Percentiles rank a stretch among this genome's conserved stretches.
Conservation (phyloP, 345 rosid genomes). For the Heritiera fomes region DNA sequence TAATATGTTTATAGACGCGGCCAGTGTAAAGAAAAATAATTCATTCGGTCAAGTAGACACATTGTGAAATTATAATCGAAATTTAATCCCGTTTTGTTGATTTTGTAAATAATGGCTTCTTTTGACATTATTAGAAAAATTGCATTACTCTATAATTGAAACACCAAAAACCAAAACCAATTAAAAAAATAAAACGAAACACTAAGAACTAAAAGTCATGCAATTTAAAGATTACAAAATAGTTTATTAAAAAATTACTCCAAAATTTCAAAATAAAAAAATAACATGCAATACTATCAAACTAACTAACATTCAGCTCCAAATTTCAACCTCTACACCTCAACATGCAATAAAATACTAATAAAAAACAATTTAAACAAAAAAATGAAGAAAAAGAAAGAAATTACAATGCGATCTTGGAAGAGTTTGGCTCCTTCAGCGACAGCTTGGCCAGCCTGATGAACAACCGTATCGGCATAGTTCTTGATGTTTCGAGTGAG, state of each 20-base stretch:
- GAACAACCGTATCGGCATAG: conserved; percentile 94
- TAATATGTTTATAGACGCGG: neutral
- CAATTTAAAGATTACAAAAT: neutral
- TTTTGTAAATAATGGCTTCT: neutral
- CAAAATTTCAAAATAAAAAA: neutral
- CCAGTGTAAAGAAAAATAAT: neutral
- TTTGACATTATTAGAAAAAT: neutral
- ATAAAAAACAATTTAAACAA: neutral
- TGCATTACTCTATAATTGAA: neutral
- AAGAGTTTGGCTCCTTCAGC: conserved; percentile 94
- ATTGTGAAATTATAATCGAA: conserved; percentile 1
- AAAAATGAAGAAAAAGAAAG: neutral
- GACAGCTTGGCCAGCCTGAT: conserved; percentile 96
- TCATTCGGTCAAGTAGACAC: neutral
- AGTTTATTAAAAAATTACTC: neutral
- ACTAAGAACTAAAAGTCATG: neutral
- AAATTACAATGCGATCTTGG: conserved; percentile 86
- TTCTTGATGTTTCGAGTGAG: conserved; percentile 84
- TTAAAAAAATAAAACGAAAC: neutral
- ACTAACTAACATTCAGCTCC: neutral
- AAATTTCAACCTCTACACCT: neutral
- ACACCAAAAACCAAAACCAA: neutral
- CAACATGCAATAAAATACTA: neutral
- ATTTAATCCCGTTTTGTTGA: neutral
- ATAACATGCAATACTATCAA: conserved; percentile 7